Evolutionary conservation across 2,329 filamentous ascomycete species (phyloP).

Genomic region (Xylariaceae sp.): DNA sequence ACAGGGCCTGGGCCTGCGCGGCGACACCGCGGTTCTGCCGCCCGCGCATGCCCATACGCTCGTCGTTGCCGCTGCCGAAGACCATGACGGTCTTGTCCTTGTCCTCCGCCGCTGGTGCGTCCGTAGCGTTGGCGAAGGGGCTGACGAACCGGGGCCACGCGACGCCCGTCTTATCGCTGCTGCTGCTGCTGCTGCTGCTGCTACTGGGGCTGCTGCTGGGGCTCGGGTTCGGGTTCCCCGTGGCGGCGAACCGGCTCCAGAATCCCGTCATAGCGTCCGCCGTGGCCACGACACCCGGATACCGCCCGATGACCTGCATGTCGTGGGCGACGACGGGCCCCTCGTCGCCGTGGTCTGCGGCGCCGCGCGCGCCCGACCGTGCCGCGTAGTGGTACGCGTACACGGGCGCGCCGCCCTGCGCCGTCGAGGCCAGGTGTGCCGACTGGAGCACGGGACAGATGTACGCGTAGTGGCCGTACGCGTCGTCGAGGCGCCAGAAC

Average conservation of each 20-base stretch:
- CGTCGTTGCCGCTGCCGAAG: conserved; percentile 64
- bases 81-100: conserved; percentile 48
- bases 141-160: conserved; percentile 49
- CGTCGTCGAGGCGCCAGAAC: conserved; percentile 60
- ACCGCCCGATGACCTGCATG: conserved; percentile 36
- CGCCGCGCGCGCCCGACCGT: conserved; percentile 39
- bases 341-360: conserved; percentile 54
- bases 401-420: conserved; percentile 34
- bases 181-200: background rate
- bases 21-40: conserved; percentile 45
- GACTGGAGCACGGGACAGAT: conserved; percentile 66
- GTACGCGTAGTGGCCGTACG: conserved; percentile 67
- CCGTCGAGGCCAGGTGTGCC: conserved; percentile 47
- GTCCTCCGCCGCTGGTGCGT: conserved; percentile 14
- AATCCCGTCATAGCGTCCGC: conserved; percentile 47
- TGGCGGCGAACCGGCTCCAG: conserved; percentile 44
- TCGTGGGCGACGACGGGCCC: conserved; percentile 48
- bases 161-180: conserved; percentile 22
- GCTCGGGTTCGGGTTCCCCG: conserved; percentile 33
- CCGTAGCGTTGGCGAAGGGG: conserved; percentile 37
- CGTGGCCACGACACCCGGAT: conserved; percentile 43
- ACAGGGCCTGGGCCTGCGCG: conserved; percentile 47
- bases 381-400: conserved; percentile 65
- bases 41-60: conserved; percentile 43
- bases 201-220: background rate